These are phyloP conservation scores for Hypomyces rosellus DNA, from an alignment of 2,329 filamentous ascomycete genomes.

Conservation along the genomic window DNA sequence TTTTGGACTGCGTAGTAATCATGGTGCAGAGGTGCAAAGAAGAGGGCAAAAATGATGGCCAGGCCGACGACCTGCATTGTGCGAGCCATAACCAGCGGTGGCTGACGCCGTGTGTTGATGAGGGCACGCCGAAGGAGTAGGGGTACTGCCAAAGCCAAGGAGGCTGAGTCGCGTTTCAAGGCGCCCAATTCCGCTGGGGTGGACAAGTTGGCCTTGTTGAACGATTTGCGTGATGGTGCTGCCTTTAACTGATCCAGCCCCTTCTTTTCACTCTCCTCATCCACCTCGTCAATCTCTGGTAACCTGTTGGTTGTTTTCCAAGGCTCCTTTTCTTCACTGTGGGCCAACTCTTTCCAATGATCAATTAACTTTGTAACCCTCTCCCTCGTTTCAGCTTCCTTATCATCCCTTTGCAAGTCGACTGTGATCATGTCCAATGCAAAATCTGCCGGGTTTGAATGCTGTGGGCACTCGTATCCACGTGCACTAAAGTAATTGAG, in stretches of 20 bases:
- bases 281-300: conserved; percentile 23
- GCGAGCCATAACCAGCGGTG: conserved; percentile 56
- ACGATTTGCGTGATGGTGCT: conserved; percentile 30
- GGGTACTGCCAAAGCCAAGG: conserved; percentile 57
- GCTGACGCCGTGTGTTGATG: conserved; percentile 64
- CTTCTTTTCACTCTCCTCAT: conserved; percentile 19
- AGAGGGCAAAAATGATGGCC: conserved; percentile 55
- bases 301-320: conserved; percentile 14
- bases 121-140: conserved; percentile 60
- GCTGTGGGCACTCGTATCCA: conserved; percentile 58
- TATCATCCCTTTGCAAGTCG: conserved; percentile 59
- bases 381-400: conserved; percentile 56
- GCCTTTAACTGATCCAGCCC: neutral
- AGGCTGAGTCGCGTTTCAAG: conserved; percentile 56
- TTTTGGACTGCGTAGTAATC: conserved; percentile 67
- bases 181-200: conserved; percentile 67
- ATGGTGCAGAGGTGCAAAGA: conserved; percentile 64
- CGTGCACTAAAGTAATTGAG: conserved; percentile 54
- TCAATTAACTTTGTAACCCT: conserved; percentile 57
- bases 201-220: conserved; percentile 43
- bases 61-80: conserved; percentile 62
- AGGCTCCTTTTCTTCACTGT: conserved; percentile 9
- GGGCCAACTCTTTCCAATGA: conserved; percentile 40
- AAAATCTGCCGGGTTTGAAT: conserved; percentile 73
- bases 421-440: conserved; percentile 71